Conservation (phyloP, 2,329 filamentous ascomycete genomes). For the Diaporthe longicolla region DNA sequence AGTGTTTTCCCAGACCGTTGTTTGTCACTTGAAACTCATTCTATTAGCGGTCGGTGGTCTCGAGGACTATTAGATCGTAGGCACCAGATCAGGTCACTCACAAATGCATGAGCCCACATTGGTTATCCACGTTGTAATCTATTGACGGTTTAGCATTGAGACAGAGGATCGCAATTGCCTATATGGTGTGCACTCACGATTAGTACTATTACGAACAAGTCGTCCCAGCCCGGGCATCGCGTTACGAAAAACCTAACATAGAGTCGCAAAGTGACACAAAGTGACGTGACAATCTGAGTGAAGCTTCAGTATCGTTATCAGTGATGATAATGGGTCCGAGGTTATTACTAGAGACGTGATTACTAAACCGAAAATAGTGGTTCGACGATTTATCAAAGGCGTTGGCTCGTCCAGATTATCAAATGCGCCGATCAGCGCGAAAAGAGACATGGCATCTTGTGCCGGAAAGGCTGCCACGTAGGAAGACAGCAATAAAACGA, state of each 20-base stretch:
- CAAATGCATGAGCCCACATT: slow-evolving; percentile 39
- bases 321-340: too few relatives aligned
- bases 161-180: too few relatives aligned
- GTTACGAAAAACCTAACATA: slow-evolving; percentile 42
- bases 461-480: neutral
- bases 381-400: slow-evolving; percentile 33
- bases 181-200: slow-evolving; percentile 13
- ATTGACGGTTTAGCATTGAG: neutral
- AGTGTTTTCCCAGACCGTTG: slow-evolving; percentile 34
- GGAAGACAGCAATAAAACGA: neutral
- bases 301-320: neutral
- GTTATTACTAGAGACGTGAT: slow-evolving; percentile 29
- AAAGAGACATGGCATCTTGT: slow-evolving; percentile 41
- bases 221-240: slow-evolving; percentile 40
- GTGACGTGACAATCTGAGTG: slow-evolving; percentile 26
- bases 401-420: slow-evolving; percentile 40
- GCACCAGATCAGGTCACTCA: neutral
- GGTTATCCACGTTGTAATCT: slow-evolving; percentile 38
- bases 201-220: slow-evolving; percentile 34
- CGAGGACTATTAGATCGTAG: too few relatives aligned
- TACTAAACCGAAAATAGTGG: slow-evolving; percentile 36
- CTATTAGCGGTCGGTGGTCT: neutral
- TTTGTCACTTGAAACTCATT: slow-evolving; percentile 26
- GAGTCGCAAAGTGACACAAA: slow-evolving; percentile 33
- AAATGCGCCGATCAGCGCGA: slow-evolving; percentile 30